These are phyloP conservation scores for Paracamarosporium sp. DNA, from an alignment of 2,329 filamentous ascomycete genomes.

Conservation along the genomic window DNA sequence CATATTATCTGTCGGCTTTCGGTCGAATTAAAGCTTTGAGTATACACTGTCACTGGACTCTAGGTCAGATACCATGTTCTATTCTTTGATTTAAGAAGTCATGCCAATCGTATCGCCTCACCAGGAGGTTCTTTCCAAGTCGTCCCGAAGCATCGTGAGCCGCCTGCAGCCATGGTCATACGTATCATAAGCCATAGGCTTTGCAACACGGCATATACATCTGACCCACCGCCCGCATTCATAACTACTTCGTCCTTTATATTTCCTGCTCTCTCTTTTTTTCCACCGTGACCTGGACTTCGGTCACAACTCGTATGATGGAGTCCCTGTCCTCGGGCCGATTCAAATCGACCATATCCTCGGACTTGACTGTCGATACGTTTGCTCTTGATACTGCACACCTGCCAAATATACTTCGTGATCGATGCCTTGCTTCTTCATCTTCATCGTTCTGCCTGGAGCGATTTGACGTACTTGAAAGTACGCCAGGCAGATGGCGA, in stretches of 20 bases:
- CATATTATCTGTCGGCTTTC: too few relatives aligned
- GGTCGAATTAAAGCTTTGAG: not conserved
- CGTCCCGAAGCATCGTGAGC: not conserved
- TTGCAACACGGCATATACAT: not conserved
- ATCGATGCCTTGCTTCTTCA: conserved; percentile 13
- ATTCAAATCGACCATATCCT: conserved; percentile 8
- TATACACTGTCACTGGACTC: not conserved
- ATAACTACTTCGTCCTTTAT: not conserved
- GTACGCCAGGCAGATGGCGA: conserved; percentile 28
- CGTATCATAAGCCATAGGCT: not conserved
- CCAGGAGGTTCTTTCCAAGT: not conserved
- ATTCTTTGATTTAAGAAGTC: not conserved
- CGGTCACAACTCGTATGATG: conserved; percentile 31
- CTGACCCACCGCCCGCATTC: not conserved
- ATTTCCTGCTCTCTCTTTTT: not conserved
- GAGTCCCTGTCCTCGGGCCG: conserved; percentile 15
- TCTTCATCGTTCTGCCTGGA: conserved; percentile 15
- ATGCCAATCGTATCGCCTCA: not conserved
- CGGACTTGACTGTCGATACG: conserved; percentile 10
- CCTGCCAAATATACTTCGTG: conserved; percentile 11
- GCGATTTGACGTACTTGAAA: conserved; percentile 17
- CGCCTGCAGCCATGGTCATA: not conserved
- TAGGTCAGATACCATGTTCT: not conserved
- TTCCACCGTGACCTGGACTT: conserved; percentile 30
- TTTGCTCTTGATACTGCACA: conserved; percentile 12